Base-by-base conservation (phyloP, 2,329 filamentous ascomycete species). In the Pseudocercospora fuligena region DNA sequence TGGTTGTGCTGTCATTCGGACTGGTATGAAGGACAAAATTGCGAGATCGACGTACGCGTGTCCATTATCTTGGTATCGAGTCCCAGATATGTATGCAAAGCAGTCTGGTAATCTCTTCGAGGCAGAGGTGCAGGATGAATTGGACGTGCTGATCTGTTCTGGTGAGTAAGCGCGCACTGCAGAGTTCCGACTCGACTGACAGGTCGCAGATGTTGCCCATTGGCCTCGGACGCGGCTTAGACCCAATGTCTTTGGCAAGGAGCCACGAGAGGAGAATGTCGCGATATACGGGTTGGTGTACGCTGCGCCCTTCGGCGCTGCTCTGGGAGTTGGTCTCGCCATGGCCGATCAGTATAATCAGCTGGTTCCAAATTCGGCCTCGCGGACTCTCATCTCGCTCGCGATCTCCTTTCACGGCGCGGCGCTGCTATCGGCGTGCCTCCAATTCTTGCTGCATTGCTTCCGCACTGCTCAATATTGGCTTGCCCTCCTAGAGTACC, bases 231-330 rank as follows among this genome's bases (percentile, higher is more conserved):
- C 51, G 27, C 51, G 51, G 23, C 51, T 56, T 6, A 25, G 51
- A 16, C 23, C 23, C 7, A 33, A 33, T 14, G 51, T 56, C 51
- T 56, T 56, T 19, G 25, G 25, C 51, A 56, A 27, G 25, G 51
- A 56, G n/a, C 51, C 51, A 31, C 51, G 51, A 29, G 51, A 56
- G 21, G 51, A 56, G 25, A 56, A 56, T 11, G 51, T 56, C 25
- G 51, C 51, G 27, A 31, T 56, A 5, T 56, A 33, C 4, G 51
- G 51, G 14, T 7, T 56, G 23, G 51, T 56, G 1, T 56, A 56
- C 25, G 51, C 51, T 5, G 51, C 51, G 12, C 51, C 51, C 5
- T 56, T 56, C 27, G 51, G 51, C 25, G 51, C 51, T 4, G 51
- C 51, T 12, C 51, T 56, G 2, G 51, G 51, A 2, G 51, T 56